Evolutionary conservation across 805 yeast genomes (phyloP), one percentile per base, ranked within the genome.

Genomic region (Torulaspora franciscae): DNA sequence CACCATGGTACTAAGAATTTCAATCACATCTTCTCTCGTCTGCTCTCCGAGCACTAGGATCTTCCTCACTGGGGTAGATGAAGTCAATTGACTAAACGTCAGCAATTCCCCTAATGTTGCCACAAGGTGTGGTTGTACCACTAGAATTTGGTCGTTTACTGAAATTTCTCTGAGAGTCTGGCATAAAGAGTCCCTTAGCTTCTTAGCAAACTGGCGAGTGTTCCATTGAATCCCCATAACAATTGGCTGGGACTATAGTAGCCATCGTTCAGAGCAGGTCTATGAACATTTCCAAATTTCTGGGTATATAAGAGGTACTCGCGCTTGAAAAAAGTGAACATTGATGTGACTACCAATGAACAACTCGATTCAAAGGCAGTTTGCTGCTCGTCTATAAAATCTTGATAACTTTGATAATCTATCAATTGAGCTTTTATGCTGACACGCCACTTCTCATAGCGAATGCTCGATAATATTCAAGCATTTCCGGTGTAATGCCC

Each of bases 401-500:
- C n/a, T 35, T 19, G 22, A 15, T 17, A 14, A 35, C 13, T 5
- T 14, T 10, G 13, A 22, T 36, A 5, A 5, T 25, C 7, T 17
- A 14, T 14, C 29, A 8, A 7, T 10, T 5, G 13, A 17, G n/a
- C 8, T 7, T 7, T 46, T 17, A 61, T 6, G 59, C 58, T 23
- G 67, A 57, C 1, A 67, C 54, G 10, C 75, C 74, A 52, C 72
- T 62, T 57, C 71, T 67, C 6, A 59, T 53, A 6, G 73, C 71
- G 55, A 72, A 73, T 4, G 71, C 77, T 48, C 69, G 69, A 60
- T 85, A 91, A 52, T 87, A 90, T 2, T 73, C 76, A 26, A 90
- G 59, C 96, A 91, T 88, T 17, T 87, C 96, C 8, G 72, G 71
- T 0, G 96, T 89, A 36, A 93, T 93, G 24, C 91, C 93, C 57